Evolutionary conservation across 179 eudicot genomes (phyloP), one percentile per base, ranked within the genome.

Genomic region (Beta corolliflora): DNA sequence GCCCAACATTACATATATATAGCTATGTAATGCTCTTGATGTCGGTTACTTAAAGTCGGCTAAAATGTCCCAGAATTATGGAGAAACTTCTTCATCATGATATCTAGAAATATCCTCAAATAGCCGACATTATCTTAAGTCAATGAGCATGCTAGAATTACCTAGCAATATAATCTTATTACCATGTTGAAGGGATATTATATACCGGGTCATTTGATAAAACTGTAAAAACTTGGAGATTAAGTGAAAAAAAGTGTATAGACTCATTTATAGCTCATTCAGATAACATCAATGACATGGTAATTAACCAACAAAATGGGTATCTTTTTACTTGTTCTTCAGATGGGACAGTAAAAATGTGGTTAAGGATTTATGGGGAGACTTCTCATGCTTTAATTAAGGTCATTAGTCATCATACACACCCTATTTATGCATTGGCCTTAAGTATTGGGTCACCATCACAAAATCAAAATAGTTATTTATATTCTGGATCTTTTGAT

Each of bases 141-240:
- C 29, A 25, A 25, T 25, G 29, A 25, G 29, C 29, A 25, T 25
- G 29, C 29, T 25, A 25, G 29, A 25, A 25, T 25, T 25, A 25
- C 29, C 29, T 25, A 25, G 29, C 29, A 25, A 25, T 25, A 25
- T 25, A 25, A 25, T 25, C 29, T 25, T 25, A 25, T 25, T 25
- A 88, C 84, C 85, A 87, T 56, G 79, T 83, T 52, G 92, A 91
- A 52, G 89, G 88, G 63, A 54, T 90, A 12, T 29, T 92, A 44
- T 92, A 92, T 63, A 90, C 92, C 0, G 95, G 93, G 5, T 89
- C 94, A n/a, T 86, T 88, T 86, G 93, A 91, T 69, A 82, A 78
- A 60, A 86, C 93, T 0, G 86, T 92, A 7, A 91, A 88, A 79
- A 84, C 84, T 11, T 92, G 95, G 95, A 82, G 85, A 41, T 73